Percentiles rank a stretch among this genome's conserved stretches.
These are phyloP conservation scores for Vaccinium myrtillus DNA, from an alignment of 148 eudicot species.

Conservation along the genomic window DNA sequence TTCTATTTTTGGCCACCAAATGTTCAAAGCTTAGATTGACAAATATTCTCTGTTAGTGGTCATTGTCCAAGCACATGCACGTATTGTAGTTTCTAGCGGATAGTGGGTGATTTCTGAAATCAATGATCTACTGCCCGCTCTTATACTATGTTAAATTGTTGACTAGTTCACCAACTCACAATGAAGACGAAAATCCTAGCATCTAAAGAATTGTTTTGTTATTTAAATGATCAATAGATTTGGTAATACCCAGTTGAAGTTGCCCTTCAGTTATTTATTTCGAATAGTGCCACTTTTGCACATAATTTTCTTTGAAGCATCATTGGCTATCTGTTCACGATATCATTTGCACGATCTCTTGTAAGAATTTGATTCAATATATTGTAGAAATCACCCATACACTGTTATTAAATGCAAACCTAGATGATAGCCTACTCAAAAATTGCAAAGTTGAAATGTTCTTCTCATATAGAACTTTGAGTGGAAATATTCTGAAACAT, in stretches of 20 bases:
- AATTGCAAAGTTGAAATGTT: neutral
- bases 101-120: neutral
- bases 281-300: neutral
- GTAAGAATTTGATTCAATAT: neutral
- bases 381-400: neutral
- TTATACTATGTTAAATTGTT: neutral
- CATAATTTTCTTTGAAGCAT: slow-evolving; percentile 7
- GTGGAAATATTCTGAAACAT: slow-evolving; percentile 9
- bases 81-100: no score
- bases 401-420: neutral
- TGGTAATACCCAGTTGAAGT: neutral
- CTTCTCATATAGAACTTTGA: slow-evolving; percentile 1
- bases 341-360: neutral
- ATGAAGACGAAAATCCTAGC: neutral
- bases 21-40: neutral
- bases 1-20: neutral
- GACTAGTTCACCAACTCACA: neutral
- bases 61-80: no score
- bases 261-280: neutral
- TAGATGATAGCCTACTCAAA: neutral
- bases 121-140: neutral
- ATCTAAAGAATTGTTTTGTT: neutral
- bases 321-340: neutral
- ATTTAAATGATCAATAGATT: neutral
- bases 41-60: neutral